phyloP scores from a whole-genome alignment of 305 asterid species.

The Salvia sclarea region DNA sequence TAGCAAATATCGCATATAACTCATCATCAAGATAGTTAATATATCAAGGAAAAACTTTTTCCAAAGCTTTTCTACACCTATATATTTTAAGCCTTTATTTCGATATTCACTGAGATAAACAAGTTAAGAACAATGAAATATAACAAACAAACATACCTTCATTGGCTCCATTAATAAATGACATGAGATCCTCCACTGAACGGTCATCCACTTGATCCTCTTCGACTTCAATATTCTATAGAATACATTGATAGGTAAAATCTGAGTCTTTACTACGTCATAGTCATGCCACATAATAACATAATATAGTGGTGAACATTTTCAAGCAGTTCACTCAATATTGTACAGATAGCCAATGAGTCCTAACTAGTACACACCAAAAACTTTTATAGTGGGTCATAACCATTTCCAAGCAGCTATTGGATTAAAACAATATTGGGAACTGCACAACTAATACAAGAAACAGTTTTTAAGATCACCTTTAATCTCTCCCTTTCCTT shows the following conservation, averaged over 20 bases:
- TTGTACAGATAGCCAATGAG: background rate
- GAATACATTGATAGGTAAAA: slow-evolving; percentile 31
- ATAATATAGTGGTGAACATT: slow-evolving; percentile 20
- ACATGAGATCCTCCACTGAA: slow-evolving; percentile 88
- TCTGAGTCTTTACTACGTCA: slow-evolving; percentile 33
- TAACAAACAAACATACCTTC: slow-evolving; percentile 54
- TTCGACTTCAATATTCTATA: slow-evolving; percentile 70
- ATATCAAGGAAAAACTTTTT: background rate
- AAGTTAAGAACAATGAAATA: background rate
- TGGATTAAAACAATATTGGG: slow-evolving; percentile 11
- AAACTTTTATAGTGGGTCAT: background rate
- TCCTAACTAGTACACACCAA: background rate
- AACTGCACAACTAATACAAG: background rate
- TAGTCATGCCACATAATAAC: no score
- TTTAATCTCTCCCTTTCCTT: slow-evolving; percentile 73
- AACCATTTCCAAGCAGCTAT: slow-evolving; percentile 26
- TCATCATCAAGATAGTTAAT: slow-evolving; percentile 4
- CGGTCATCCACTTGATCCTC: slow-evolving; percentile 88
- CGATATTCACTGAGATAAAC: slow-evolving; percentile 2
- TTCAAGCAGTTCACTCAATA: slow-evolving; percentile 28
- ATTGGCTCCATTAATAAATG: slow-evolving; percentile 80
- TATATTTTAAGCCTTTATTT: slow-evolving; percentile 9
- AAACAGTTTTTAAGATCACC: slow-evolving; percentile 47
- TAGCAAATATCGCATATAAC: background rate
- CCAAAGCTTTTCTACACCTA: slow-evolving; percentile 4